Evolutionary conservation across 129 eudicot genomes (phyloP).

Genomic region (Lactuca saligna): DNA sequence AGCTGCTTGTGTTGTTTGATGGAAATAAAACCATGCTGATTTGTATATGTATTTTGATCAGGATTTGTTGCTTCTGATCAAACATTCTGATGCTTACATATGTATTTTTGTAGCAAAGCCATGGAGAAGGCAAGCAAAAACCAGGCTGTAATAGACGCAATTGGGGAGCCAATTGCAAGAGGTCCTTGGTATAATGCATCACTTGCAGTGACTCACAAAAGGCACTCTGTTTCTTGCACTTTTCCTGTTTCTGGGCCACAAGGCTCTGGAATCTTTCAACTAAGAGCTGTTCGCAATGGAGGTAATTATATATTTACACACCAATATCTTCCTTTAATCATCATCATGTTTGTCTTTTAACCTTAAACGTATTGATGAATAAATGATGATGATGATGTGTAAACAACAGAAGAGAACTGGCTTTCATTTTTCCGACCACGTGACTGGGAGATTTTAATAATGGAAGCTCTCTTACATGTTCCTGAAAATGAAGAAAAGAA

Average conservation of each 20-base stretch:
- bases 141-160: slow-evolving; percentile 65
- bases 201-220: slow-evolving; percentile 85
- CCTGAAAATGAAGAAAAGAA: slow-evolving; percentile 80
- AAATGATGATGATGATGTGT: neutral
- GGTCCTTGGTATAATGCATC: slow-evolving; percentile 99
- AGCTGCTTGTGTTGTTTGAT: neutral
- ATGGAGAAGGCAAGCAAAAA: slow-evolving; percentile 87
- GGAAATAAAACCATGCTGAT: neutral
- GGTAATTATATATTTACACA: slow-evolving; percentile 36
- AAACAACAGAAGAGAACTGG: slow-evolving; percentile 68
- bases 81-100: slow-evolving; percentile 7
- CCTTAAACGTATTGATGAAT: neutral
- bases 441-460: slow-evolving; percentile 80
- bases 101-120: slow-evolving; percentile 61
- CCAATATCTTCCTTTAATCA: neutral
- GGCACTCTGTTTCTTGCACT: slow-evolving; percentile 89
- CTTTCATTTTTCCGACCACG: slow-evolving; percentile 64
- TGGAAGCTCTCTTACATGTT: slow-evolving; percentile 90
- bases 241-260: slow-evolving; percentile 96
- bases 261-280: slow-evolving; percentile 85
- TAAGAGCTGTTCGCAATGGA: slow-evolving; percentile 81
- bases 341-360: slow-evolving; percentile 3
- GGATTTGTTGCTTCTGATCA: slow-evolving; percentile 2
- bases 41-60: neutral
- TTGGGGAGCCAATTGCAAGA: slow-evolving; percentile 86